A percentile compares a stretch with the other conserved stretches of the same genome.
Conservation (phyloP, 2,329 filamentous ascomycete genomes). For the Hypoxylon sp. region DNA sequence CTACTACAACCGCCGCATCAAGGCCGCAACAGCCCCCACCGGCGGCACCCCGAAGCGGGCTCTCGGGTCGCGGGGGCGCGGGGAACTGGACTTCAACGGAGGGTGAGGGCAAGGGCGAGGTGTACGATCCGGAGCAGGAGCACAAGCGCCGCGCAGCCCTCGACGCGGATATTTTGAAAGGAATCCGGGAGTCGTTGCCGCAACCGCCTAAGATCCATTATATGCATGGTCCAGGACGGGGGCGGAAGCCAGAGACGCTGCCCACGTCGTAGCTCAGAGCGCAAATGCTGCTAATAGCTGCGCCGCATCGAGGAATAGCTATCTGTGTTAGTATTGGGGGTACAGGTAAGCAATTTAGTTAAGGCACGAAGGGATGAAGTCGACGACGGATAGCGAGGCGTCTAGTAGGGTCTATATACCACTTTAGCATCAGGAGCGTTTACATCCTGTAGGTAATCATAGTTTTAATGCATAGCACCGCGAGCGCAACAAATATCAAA, state of each 20-base stretch:
- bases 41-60: constrained; percentile 35
- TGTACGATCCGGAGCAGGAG: constrained; percentile 51
- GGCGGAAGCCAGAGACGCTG: constrained; percentile 40
- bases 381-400: background rate
- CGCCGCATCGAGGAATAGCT: background rate
- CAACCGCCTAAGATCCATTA: constrained; percentile 51
- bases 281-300: background rate
- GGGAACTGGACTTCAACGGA: constrained; percentile 65
- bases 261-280: constrained; percentile 2
- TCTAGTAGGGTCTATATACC: background rate
- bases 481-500: background rate
- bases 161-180: constrained; percentile 50
- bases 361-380: background rate
- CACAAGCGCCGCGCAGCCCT: constrained; percentile 49
- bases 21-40: constrained; percentile 7
- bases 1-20: constrained; percentile 7
- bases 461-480: constrained; percentile 15
- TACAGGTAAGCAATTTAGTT: no score
- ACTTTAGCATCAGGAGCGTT: background rate
- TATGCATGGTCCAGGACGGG: constrained; percentile 48
- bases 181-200: constrained; percentile 51
- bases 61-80: constrained; percentile 69
- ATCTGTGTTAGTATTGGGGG: background rate
- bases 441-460: constrained; percentile 13
- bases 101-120: constrained; percentile 31